These are phyloP conservation scores for Colletotrichum magnum DNA, from an alignment of 2,329 filamentous ascomycete genomes.

Conservation along the genomic window DNA sequence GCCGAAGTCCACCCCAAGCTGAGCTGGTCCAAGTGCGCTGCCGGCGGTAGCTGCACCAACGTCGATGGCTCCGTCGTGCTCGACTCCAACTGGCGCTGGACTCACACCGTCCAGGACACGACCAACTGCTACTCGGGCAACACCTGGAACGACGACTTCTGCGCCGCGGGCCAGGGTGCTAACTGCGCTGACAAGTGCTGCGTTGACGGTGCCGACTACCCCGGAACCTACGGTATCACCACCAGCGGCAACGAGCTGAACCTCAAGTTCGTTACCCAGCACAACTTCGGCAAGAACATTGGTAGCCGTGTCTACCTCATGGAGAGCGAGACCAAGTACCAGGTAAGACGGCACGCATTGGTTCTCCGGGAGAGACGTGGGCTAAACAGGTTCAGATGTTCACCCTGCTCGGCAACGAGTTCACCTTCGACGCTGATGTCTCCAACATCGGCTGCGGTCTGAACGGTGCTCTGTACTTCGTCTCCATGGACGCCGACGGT, in stretches of 20 bases:
- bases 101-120: constrained; percentile 60
- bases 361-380: fast-evolving
- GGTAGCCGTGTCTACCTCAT: constrained; percentile 76
- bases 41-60: constrained; percentile 63
- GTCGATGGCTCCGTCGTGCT: constrained; percentile 67
- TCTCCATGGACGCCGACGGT: constrained; percentile 71
- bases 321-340: constrained; percentile 72
- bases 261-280: constrained; percentile 71
- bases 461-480: constrained; percentile 80
- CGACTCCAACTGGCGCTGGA: constrained; percentile 75
- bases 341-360: constrained; percentile 69
- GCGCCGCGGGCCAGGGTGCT: constrained; percentile 52
- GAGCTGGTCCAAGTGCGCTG: constrained; percentile 67
- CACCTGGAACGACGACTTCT: constrained; percentile 56
- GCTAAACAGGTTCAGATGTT: constrained; percentile 66
- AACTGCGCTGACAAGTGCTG: constrained; percentile 65
- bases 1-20: constrained; percentile 67
- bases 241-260: constrained; percentile 65
- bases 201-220: constrained; percentile 68
- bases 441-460: constrained; percentile 78
- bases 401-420: constrained; percentile 76
- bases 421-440: constrained; percentile 81
- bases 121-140: constrained; percentile 73
- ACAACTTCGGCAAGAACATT: constrained; percentile 61
- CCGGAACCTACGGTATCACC: constrained; percentile 66